Conservation (phyloP, 257 asterid species). For the Perilla frutescens region DNA sequence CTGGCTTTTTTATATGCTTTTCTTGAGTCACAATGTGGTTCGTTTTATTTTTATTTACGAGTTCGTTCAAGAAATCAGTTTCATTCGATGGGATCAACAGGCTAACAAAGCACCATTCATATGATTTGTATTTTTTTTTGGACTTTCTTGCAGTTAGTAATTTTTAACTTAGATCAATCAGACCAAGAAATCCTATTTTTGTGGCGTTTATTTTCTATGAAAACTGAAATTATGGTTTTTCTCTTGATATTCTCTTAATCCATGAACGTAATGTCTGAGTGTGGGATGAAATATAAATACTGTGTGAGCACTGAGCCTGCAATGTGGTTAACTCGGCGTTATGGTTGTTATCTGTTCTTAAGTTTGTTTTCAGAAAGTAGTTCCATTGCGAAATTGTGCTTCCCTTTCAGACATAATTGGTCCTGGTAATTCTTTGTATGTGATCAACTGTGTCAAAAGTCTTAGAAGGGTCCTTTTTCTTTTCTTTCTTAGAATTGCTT, state of each 20-base stretch:
- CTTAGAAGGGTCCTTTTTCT: neutral
- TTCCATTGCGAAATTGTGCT: neutral
- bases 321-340: slow-evolving; percentile 1
- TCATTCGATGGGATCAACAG: neutral
- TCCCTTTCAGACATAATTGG: no score
- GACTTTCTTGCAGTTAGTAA: neutral
- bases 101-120: neutral
- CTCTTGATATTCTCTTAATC: slow-evolving; percentile 10
- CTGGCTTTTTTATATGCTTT: neutral
- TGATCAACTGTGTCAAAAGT: neutral
- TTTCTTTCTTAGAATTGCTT: neutral
- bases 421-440: neutral
- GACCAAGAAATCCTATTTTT: neutral
- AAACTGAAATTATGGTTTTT: slow-evolving; percentile 3
- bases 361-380: neutral
- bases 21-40: slow-evolving; percentile 22
- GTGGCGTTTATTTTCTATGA: neutral
- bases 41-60: no score
- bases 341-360: neutral
- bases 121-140: neutral
- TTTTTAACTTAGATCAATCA: slow-evolving; percentile 8
- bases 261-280: neutral
- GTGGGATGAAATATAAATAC: slow-evolving; percentile 6
- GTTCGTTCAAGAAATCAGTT: no score
- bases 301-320: neutral